These are phyloP conservation scores for Bipolaris sorokiniana DNA, from an alignment of 2,329 filamentous ascomycete species.

Conservation along the genomic window DNA sequence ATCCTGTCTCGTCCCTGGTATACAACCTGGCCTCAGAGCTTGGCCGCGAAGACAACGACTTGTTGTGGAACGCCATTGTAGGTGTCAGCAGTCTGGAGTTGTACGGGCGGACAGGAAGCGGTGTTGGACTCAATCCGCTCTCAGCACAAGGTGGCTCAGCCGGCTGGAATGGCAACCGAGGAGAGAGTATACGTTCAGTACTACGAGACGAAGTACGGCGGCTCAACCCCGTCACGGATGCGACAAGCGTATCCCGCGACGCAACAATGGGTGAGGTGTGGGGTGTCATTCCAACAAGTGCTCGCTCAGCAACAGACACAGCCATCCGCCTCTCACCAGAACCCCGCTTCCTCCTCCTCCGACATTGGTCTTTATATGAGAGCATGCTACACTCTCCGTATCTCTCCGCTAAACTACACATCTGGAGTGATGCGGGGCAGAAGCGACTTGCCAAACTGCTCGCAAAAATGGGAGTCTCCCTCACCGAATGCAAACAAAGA, in stretches of 20 bases:
- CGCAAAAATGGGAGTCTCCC: slow-evolving; percentile 96
- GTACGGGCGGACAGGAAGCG: slow-evolving; percentile 83
- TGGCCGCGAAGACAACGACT: slow-evolving; percentile 93
- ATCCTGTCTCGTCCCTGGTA: slow-evolving; percentile 91
- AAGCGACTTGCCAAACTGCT: slow-evolving; percentile 92
- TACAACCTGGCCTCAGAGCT: slow-evolving; percentile 95
- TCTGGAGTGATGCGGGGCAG: slow-evolving; percentile 89
- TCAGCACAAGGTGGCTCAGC: slow-evolving; percentile 60
- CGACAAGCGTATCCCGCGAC: slow-evolving; percentile 64
- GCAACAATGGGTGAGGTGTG: slow-evolving; percentile 68
- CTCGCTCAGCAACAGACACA: slow-evolving; percentile 85
- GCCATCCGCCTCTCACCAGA: slow-evolving; percentile 92
- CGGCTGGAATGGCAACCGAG: slow-evolving; percentile 82
- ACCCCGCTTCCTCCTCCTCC: slow-evolving; percentile 86
- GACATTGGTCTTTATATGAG: slow-evolving; percentile 97
- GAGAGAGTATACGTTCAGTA: slow-evolving; percentile 82
- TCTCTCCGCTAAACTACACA: slow-evolving; percentile 86
- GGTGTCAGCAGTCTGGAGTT: slow-evolving; percentile 94
- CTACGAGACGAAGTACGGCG: slow-evolving; percentile 92
- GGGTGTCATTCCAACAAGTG: slow-evolving; percentile 88
- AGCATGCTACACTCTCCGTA: slow-evolving; percentile 98
- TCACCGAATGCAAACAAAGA: slow-evolving; percentile 91
- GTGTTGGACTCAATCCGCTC: slow-evolving; percentile 69
- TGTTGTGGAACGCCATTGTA: slow-evolving; percentile 93
- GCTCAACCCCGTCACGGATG: slow-evolving; percentile 76